Evolutionary conservation across 306 rosid species (phyloP).

Genomic region (Casuarina glauca): DNA sequence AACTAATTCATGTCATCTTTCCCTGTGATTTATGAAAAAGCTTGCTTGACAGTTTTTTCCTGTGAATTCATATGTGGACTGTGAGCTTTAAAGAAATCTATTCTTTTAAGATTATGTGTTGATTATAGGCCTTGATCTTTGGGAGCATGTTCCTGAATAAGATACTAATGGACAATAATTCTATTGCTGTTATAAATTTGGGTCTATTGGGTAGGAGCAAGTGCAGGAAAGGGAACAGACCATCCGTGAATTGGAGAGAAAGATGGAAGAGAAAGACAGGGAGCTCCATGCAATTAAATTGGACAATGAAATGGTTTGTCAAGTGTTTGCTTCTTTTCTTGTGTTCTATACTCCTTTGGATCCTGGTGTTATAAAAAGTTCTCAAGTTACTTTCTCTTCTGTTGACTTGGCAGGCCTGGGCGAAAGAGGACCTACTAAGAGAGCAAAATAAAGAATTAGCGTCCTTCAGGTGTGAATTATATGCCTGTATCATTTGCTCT

Average conservation of each 20-base stretch:
- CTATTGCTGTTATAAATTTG: slow-evolving; percentile 24
- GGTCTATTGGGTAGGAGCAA: slow-evolving; percentile 68
- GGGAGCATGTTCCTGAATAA: slow-evolving; percentile 10
- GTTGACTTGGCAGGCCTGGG: slow-evolving; percentile 76
- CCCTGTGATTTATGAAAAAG: neutral
- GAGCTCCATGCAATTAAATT: slow-evolving; percentile 79
- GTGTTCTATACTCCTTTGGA: neutral
- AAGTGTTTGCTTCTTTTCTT: slow-evolving; percentile 21
- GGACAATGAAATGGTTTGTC: slow-evolving; percentile 91
- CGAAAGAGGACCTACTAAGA: slow-evolving; percentile 84
- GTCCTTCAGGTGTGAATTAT: slow-evolving; percentile 66
- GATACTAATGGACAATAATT: slow-evolving; percentile 6
- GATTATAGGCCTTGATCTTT: neutral
- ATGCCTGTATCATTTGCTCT: neutral
- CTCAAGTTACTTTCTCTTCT: slow-evolving; percentile 5
- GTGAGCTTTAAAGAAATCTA: neutral
- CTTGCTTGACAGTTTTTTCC: neutral
- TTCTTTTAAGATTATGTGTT: neutral
- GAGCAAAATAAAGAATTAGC: slow-evolving; percentile 89
- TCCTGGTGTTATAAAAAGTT: neutral
- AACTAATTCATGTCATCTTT: neutral
- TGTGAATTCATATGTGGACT: neutral
- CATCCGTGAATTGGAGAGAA: slow-evolving; percentile 76
- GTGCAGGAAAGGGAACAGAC: slow-evolving; percentile 70
- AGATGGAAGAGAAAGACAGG: slow-evolving; percentile 84